These are phyloP conservation scores for Penicillium sp. DNA, from an alignment of 2,329 filamentous ascomycete species.

Conservation along the genomic window DNA sequence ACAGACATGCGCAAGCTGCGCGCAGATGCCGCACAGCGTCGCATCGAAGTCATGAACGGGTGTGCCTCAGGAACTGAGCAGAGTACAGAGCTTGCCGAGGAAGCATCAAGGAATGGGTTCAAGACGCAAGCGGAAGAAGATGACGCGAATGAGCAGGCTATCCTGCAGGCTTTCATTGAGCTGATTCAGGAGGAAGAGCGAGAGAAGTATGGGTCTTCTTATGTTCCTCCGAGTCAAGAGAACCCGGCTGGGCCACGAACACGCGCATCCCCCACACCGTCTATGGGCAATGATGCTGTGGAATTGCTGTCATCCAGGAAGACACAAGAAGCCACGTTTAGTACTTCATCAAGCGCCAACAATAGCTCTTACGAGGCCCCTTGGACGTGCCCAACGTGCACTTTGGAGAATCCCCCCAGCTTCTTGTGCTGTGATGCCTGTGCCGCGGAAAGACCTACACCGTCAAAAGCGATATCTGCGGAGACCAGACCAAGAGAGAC, in stretches of 20 bases:
- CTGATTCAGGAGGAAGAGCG: constrained; percentile 75
- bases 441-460: constrained; percentile 52
- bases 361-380: constrained; percentile 40
- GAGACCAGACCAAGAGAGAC: constrained; percentile 2
- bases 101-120: constrained; percentile 71
- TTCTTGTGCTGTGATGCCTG: constrained; percentile 62
- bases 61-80: constrained; percentile 71
- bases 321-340: constrained; percentile 4
- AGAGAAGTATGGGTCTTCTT: constrained; percentile 57
- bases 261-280: constrained; percentile 35
- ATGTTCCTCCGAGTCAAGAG: constrained; percentile 53
- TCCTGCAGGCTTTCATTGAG: constrained; percentile 81
- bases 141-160: constrained; percentile 81
- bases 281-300: neutral
- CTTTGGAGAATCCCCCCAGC: constrained; percentile 59
- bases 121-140: constrained; percentile 82
- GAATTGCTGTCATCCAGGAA: neutral
- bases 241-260: constrained; percentile 51
- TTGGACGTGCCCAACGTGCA: constrained; percentile 62
- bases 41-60: constrained; percentile 64
- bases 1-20: constrained; percentile 71
- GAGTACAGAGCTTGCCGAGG: constrained; percentile 63
- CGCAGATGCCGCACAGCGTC: constrained; percentile 66
- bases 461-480: constrained; percentile 18
- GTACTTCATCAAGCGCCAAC: neutral